These are phyloP conservation scores for Aureobasidium pullulans DNA, from an alignment of 2,329 filamentous ascomycete species.

Conservation along the genomic window DNA sequence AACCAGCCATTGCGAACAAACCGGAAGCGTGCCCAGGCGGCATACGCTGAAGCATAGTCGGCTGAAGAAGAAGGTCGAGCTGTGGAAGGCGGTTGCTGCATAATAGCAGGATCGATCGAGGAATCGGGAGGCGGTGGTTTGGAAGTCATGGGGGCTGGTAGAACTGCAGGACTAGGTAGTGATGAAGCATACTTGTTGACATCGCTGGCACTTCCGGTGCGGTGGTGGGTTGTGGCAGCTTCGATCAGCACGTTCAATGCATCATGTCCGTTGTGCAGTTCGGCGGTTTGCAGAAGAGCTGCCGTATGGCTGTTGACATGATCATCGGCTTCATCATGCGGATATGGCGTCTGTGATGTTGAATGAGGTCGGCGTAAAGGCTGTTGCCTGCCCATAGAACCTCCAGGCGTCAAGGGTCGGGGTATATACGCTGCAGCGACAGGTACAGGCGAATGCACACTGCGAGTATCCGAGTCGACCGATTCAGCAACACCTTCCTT, in stretches of 20 bases:
- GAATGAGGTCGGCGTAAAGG: constrained; percentile 55
- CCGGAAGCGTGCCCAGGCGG: constrained; percentile 83
- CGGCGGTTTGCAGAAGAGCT: constrained; percentile 52
- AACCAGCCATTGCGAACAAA: constrained; percentile 98
- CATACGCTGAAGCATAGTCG: constrained; percentile 51
- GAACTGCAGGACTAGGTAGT: background rate
- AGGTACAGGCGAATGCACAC: background rate
- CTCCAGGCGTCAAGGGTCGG: constrained; percentile 58
- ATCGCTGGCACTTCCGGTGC: constrained; percentile 34
- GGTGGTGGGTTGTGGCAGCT: constrained; percentile 53
- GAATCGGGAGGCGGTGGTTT: constrained; percentile 7
- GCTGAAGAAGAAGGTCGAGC: constrained; percentile 18
- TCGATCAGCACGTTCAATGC: constrained; percentile 87
- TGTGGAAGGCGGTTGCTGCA: constrained; percentile 4
- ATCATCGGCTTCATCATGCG: constrained; percentile 44
- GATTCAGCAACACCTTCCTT: constrained; percentile 41
- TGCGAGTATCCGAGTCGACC: constrained; percentile 7
- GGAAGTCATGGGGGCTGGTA: background rate
- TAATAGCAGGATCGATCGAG: constrained; percentile 19
- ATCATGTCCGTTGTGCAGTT: constrained; percentile 87
- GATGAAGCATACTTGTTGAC: constrained; percentile 1
- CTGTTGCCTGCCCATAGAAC: constrained; percentile 57
- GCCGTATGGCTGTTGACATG: constrained; percentile 54
- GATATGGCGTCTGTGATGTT: constrained; percentile 23
- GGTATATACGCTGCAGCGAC: constrained; percentile 8